Base-by-base conservation (phyloP, 108 stramenopile genomes). In the Craspedostauros australis region DNA sequence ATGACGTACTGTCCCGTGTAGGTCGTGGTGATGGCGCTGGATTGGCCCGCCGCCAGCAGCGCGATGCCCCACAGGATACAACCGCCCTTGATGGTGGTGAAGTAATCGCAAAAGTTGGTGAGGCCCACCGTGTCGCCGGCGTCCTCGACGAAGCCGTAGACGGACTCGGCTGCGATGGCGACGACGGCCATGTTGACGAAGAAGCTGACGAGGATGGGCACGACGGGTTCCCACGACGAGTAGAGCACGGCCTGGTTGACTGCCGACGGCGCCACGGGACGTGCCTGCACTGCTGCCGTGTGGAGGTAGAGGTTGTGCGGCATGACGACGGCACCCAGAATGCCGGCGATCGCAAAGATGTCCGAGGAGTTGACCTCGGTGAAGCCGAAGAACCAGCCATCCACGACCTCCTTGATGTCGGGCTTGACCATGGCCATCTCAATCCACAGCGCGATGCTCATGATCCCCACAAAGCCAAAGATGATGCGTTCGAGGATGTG, bases 291-390 rank as follows among this genome's bases (percentile, higher is more conserved):
- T 0, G 86, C 79, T 19, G 83, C 91, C 6, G 83, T 83, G 62
- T 92, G 91, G 2, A 92, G 68, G 46, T 86, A 92, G 2, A 92
- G 51, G 52, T 89, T 92, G 64, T 92, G 91, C 0, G 91, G 91
- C 91, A 92, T 92, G 53, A 87, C 83, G 5, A 92, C 86, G 0
- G 80, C 74, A 37, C 84, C 84, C 19, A 89, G 31, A 31, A 90
- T 82, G 8, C 88, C 86, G 1, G 88, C 68, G 4, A 81, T 74
- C 11, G 64, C 43, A 30, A 81, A 77, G 24, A 81, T 37, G 55
- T 81, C 80, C 52, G 73, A 50, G 25, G 38, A 18, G 48, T 57
- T 64, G 25, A 75, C 46, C 49, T 83, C 64, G 32, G 76, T 56
- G 46, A 76, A 75, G 3, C 84, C 79, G 54, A 57, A 43, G 0